Conservation (phyloP, 495 filamentous ascomycete genomes). For the Choiromyces venosus region DNA sequence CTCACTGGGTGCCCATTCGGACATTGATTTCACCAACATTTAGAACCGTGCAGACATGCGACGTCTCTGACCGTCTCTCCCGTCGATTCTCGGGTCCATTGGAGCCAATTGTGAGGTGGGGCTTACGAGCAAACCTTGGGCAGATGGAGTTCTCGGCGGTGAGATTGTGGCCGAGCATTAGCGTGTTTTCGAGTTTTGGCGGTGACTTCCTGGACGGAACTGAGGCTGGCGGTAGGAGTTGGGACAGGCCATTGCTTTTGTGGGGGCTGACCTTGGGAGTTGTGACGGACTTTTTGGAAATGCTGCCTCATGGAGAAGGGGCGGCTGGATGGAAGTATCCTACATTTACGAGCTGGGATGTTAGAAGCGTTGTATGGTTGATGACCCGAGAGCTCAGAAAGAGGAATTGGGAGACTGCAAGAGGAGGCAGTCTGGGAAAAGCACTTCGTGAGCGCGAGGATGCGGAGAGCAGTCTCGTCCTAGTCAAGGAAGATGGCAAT, state of each 20-base stretch:
- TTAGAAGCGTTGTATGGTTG: constrained; percentile 56
- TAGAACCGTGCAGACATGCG: constrained; percentile 60
- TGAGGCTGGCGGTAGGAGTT: constrained; percentile 42
- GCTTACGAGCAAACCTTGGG: constrained; percentile 55
- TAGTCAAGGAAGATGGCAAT: constrained; percentile 45
- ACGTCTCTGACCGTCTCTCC: constrained; percentile 61
- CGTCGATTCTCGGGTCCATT: constrained; percentile 44
- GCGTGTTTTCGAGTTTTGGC: constrained; percentile 35
- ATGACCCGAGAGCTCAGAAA: constrained; percentile 58
- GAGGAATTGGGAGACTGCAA: constrained; percentile 51
- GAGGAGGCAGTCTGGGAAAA: constrained; percentile 41
- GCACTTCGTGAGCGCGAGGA: constrained; percentile 17
- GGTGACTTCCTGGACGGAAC: constrained; percentile 27
- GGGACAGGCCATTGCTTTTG: constrained; percentile 55
- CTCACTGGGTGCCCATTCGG: constrained; percentile 70
- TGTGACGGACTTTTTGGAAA: constrained; percentile 65
- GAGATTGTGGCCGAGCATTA: constrained; percentile 45
- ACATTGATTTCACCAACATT: constrained; percentile 58
- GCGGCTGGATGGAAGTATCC: constrained; percentile 63
- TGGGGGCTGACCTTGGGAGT: constrained; percentile 75
- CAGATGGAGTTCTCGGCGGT: constrained; percentile 70
- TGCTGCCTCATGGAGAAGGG: constrained; percentile 52
- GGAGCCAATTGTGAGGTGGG: constrained; percentile 49
- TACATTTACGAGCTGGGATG: constrained; percentile 64
- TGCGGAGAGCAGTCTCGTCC: constrained; percentile 22